phyloP scores from a whole-genome alignment of 179 eudicot genomes.

The Pouteria campechiana region DNA sequence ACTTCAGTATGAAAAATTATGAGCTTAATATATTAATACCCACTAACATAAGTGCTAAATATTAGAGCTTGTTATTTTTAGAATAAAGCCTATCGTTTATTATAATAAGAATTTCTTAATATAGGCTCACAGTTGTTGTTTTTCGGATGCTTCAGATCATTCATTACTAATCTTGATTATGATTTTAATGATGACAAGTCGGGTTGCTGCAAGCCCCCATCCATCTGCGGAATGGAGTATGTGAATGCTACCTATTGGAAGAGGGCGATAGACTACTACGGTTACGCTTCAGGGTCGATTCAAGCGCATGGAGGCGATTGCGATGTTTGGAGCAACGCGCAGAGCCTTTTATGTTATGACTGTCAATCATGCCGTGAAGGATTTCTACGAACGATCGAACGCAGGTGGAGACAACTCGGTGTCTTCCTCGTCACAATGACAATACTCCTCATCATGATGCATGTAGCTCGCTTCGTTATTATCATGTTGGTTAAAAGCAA shows the following conservation, averaged over 20 bases:
- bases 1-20: no score
- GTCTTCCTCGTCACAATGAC: conserved; percentile 16
- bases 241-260: conserved; percentile 27
- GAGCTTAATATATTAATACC: no score
- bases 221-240: conserved; percentile 20
- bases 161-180: neutral
- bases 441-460: conserved; percentile 10
- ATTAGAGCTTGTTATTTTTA: no score
- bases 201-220: conserved; percentile 35
- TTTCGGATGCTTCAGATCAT: neutral
- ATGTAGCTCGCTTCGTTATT: conserved; percentile 13
- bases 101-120: no score
- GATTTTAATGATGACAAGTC: conserved; percentile 5
- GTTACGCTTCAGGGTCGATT: no score
- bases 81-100: no score
- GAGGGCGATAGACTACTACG: neutral
- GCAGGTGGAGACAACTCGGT: conserved; percentile 25
- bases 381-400: conserved; percentile 3
- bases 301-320: conserved; percentile 13
- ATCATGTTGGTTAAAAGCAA: conserved; percentile 20
- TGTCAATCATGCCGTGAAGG: conserved; percentile 22
- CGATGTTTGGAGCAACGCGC: conserved; percentile 21
- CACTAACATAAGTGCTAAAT: no score
- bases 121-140: neutral
- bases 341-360: conserved; percentile 13